These are phyloP conservation scores for Aspergillus flavus DNA, from an alignment of 2,329 filamentous ascomycete genomes.

Conservation along the genomic window DNA sequence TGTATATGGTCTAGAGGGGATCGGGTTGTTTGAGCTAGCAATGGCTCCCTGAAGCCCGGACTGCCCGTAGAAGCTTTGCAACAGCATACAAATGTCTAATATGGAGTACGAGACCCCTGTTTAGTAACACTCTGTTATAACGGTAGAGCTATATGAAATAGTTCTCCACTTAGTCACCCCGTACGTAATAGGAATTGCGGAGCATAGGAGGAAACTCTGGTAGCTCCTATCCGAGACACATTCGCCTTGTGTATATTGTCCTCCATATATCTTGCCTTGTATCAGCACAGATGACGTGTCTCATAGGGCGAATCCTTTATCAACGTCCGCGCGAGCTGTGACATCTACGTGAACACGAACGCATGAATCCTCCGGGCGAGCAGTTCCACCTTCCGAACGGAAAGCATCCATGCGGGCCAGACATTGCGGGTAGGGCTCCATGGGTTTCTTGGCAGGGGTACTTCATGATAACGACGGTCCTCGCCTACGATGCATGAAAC, in stretches of 20 bases:
- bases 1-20: conserved; percentile 7
- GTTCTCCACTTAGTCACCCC: not conserved
- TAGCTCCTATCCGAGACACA: not conserved
- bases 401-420: not conserved
- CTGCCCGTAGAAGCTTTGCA: not conserved
- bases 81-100: not conserved
- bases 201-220: not conserved
- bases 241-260: not conserved
- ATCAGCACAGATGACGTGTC: not conserved
- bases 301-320: not conserved
- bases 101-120: not conserved
- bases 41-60: not conserved
- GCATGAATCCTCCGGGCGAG: not conserved
- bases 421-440: not conserved
- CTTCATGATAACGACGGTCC: not conserved
- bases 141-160: not conserved
- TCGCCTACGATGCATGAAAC: not conserved
- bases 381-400: not conserved
- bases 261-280: not conserved
- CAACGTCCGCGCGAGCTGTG: not conserved
- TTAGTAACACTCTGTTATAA: not conserved
- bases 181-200: not conserved
- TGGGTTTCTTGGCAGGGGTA: conserved; percentile 2
- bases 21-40: too few species aligned
- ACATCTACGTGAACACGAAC: not conserved